Percentiles rank a stretch among this genome's conserved stretches.
These are phyloP conservation scores for Gamarada debralockiae DNA, from an alignment of 495 filamentous ascomycete species.

Conservation along the genomic window DNA sequence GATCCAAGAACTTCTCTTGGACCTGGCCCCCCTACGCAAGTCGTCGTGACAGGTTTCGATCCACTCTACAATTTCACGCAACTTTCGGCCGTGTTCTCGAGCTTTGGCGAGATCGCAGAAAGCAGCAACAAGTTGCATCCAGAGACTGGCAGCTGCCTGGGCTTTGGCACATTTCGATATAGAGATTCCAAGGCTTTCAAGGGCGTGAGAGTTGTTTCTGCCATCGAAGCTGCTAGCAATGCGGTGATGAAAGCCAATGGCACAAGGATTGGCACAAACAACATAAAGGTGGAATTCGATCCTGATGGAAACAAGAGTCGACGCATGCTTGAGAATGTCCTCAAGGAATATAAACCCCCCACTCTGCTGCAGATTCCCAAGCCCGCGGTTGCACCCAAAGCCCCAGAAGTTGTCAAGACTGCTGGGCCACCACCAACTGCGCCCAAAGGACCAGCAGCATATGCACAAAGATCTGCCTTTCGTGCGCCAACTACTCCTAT, in stretches of 20 bases:
- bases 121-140: constrained; percentile 90
- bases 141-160: constrained; percentile 85
- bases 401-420: constrained; percentile 32
- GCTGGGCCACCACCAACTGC: constrained; percentile 72
- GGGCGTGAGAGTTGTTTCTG: constrained; percentile 47
- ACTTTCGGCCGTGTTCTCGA: constrained; percentile 74
- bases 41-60: constrained; percentile 92
- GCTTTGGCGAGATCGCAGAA: constrained; percentile 83
- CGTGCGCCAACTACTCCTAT: constrained; percentile 17
- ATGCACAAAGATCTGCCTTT: constrained; percentile 11
- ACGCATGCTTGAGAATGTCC: constrained; percentile 63
- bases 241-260: constrained; percentile 69
- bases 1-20: constrained; percentile 79
- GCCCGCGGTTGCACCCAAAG: constrained; percentile 14
- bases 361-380: constrained; percentile 21
- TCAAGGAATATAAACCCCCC: constrained; percentile 40
- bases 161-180: constrained; percentile 87
- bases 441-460: constrained; percentile 66
- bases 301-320: constrained; percentile 78
- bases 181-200: constrained; percentile 57
- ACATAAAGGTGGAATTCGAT: constrained; percentile 79
- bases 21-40: constrained; percentile 80
- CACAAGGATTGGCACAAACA: constrained; percentile 65
- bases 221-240: constrained; percentile 69
- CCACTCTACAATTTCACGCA: constrained; percentile 77